Conservation (phyloP, 2,329 filamentous ascomycete species). For the Fusarium mexicanum region DNA sequence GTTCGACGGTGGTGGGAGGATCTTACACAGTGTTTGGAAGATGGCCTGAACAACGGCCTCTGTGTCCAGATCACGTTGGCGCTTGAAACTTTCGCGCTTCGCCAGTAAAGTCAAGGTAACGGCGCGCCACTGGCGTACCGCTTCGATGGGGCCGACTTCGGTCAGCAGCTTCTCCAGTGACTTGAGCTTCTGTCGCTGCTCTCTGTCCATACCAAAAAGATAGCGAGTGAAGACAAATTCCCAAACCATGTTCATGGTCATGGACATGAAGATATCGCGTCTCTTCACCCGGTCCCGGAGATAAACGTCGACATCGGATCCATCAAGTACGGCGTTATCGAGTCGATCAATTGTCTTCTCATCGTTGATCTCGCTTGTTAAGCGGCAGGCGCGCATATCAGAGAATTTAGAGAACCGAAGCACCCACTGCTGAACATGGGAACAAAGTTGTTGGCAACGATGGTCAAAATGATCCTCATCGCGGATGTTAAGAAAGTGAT, state of each 20-base stretch:
- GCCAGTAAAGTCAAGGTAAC: slow-evolving; percentile 91
- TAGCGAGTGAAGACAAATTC: slow-evolving; percentile 98
- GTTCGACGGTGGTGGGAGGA: slow-evolving; percentile 87
- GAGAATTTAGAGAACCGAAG: slow-evolving; percentile 98
- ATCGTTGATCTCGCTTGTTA: slow-evolving; percentile 85
- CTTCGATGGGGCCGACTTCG: slow-evolving; percentile 85
- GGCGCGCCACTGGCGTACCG: slow-evolving; percentile 97
- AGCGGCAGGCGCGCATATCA: slow-evolving; percentile 86
- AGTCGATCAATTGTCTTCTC: slow-evolving; percentile 94
- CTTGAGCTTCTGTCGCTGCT: slow-evolving; percentile 97
- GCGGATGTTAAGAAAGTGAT: slow-evolving; percentile 77
- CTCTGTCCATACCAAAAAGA: slow-evolving; percentile 97
- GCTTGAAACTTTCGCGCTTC: slow-evolving; percentile 79
- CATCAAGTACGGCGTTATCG: slow-evolving; percentile 93
- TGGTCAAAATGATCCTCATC: slow-evolving; percentile 97
- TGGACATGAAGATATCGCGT: slow-evolving; percentile 96
- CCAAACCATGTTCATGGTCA: slow-evolving; percentile 99
- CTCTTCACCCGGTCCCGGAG: slow-evolving; percentile 87
- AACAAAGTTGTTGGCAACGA: slow-evolving; percentile 92
- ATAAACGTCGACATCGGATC: slow-evolving; percentile 89
- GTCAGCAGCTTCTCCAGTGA: slow-evolving; percentile 89
- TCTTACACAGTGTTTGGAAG: slow-evolving; percentile 81
- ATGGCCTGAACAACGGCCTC: slow-evolving; percentile 92
- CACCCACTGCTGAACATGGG: slow-evolving; percentile 97
- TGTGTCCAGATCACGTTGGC: slow-evolving; percentile 87